Base-by-base conservation (phyloP, 148 eudicot species). In the Pharnaceum exiguum region DNA sequence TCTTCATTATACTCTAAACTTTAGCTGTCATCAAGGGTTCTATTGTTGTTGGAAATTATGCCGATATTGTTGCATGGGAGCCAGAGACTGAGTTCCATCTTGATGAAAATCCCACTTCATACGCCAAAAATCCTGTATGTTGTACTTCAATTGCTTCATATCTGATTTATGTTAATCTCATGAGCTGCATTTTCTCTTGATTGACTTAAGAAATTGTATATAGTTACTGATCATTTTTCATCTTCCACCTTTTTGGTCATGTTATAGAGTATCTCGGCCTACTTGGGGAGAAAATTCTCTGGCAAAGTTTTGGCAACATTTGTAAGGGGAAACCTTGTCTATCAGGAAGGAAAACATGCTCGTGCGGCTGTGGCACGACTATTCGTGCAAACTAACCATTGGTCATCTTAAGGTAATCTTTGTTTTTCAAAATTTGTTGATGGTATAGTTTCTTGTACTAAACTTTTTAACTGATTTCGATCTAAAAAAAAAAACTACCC, bases 21-120 rank as follows among this genome's bases (percentile, higher is more conserved):
- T 32, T 23, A 10, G 17, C 43, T 44, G 13, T 27, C 40, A 28
- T 69, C 71, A 89, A 93, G 99, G 99, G 99, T 24, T 70, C 84
- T 5, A 88, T 93, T 73, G 81, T 72, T 63, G 65, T 69, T 22
- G 96, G 96, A 44, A 79, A 83, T 38, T 77, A 93, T 53, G 96
- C 99, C 35, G 99, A 93, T 62, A 74, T 93, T 32, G 99, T 88
- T 12, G 99, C 83, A 10, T 93, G 99, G 98, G 88, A 88, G 16
- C 91, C 96, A 10, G 95, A 88, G 62, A 57, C 65, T 26, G 96
- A 88, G 72, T 85, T 88, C 51, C 67, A 70, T 50, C 86, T 93
- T 23, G 75, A 86, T 37, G 76, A 82, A 5, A 63, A 66, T 63
- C 71, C 81, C 67, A 81, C 85, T 49, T 54, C 78, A 57, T 77